phyloP scores from a whole-genome alignment of 306 rosid genomes.

The Elaeagnus macrophylla region DNA sequence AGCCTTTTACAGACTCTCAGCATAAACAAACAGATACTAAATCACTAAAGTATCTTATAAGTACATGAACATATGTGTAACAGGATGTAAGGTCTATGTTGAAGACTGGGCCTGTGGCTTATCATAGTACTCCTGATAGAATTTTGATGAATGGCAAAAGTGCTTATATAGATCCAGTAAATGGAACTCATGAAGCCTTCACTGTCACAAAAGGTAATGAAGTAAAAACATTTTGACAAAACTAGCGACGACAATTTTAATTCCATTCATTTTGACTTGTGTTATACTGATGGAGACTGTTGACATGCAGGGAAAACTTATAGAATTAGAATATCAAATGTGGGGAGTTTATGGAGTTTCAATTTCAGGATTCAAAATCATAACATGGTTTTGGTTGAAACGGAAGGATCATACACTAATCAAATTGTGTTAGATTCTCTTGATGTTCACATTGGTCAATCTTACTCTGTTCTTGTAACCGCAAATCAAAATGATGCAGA shows the following conservation, averaged over 20 bases:
- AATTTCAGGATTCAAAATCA: constrained; percentile 62
- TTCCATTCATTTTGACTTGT: background rate
- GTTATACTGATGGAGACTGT: no score
- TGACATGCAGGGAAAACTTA: constrained; percentile 45
- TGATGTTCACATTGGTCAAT: constrained; percentile 75
- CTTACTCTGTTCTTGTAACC: constrained; percentile 63
- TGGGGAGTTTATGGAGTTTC: constrained; percentile 54
- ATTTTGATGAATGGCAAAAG: constrained; percentile 58
- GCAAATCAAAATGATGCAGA: constrained; percentile 38
- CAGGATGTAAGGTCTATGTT: constrained; percentile 29
- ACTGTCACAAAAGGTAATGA: constrained; percentile 39
- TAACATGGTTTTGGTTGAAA: constrained; percentile 42
- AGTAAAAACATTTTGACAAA: no score
- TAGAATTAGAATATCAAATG: constrained; percentile 59
- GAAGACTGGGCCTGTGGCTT: background rate
- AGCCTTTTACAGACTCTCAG: no score
- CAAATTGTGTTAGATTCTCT: constrained; percentile 41
- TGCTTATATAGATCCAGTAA: constrained; percentile 22
- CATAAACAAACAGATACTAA: no score
- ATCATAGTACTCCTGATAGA: constrained; percentile 28
- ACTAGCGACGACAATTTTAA: background rate
- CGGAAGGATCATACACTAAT: constrained; percentile 62
- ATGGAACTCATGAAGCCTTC: constrained; percentile 34
- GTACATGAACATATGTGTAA: background rate
- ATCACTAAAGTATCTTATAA: no score